Evolutionary conservation across 129 eudicot genomes (phyloP).

Genomic region (Cynara cardunculus): DNA sequence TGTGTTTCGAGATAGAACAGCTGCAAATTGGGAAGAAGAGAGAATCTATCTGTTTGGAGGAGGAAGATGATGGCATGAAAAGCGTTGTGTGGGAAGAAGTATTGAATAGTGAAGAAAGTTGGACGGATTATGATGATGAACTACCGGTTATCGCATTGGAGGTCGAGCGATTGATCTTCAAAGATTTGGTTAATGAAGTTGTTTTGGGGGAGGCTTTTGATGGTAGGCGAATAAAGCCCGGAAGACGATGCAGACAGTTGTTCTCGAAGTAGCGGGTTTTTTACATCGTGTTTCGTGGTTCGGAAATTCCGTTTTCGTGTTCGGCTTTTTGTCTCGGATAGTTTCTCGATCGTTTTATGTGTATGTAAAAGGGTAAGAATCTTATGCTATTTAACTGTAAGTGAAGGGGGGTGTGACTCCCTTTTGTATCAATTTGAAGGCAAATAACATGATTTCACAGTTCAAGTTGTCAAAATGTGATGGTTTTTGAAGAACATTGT

Average conservation of each 20-base stretch:
- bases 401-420: slow-evolving; percentile 8
- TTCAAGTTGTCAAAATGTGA: background rate
- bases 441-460: slow-evolving; percentile 17
- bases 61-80: slow-evolving; percentile 61
- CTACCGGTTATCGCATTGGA: slow-evolving; percentile 69
- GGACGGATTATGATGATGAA: slow-evolving; percentile 58
- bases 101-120: slow-evolving; percentile 50
- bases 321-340: slow-evolving; percentile 8
- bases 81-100: slow-evolving; percentile 67
- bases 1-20: slow-evolving; percentile 67
- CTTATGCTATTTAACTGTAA: background rate
- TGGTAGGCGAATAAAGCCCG: slow-evolving; percentile 42
- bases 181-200: slow-evolving; percentile 79
- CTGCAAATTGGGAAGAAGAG: slow-evolving; percentile 41
- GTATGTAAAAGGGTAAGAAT: slow-evolving; percentile 34
- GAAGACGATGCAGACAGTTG: slow-evolving; percentile 57
- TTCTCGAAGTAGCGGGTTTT: slow-evolving; percentile 41
- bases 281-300: background rate
- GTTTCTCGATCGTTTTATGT: slow-evolving; percentile 16
- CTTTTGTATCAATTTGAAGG: slow-evolving; percentile 24
- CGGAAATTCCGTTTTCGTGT: slow-evolving; percentile 11
- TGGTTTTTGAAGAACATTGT: background rate
- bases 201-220: slow-evolving; percentile 61
- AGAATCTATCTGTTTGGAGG: slow-evolving; percentile 39
- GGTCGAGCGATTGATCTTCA: slow-evolving; percentile 73